Base-by-base conservation (phyloP, 1,284 basidiomycete species). In the Chiua sp. region DNA sequence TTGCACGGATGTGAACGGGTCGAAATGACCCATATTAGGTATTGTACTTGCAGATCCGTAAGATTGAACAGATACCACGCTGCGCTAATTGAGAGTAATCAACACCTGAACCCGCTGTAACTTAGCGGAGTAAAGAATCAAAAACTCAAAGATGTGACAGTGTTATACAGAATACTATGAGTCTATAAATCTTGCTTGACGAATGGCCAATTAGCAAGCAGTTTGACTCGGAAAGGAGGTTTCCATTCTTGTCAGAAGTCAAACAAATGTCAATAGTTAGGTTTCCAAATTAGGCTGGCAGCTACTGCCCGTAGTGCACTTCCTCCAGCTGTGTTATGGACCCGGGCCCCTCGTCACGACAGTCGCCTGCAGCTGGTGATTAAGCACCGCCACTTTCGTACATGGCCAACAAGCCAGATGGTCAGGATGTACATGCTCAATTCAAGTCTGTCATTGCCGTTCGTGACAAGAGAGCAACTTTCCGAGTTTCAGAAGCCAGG, bases 401-500 rank as follows among this genome's bases (percentile, higher is more conserved):
- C 79, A 81, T 56, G 83, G 87, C 63, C 70, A 75, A 47, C 82
- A 84, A 67, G 81, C 84, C 16, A 75, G 81, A 64, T 80, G 80
- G 33, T 88, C 84, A 71, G 87, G 87, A 62, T 88, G 87, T 88
- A 62, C 68, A 83, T 79, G 47, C 47, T 55, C 56, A 47, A 54
- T 26, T 52, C 39, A 49, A 28, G 52, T 51, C 28, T 52, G 20
- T 62, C 51, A 61, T 56, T 61, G 47, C 62, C 54, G 20, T 51
- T 23, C 51, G 47, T 42, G 63, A 26, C 30, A 59, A 94, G 93
- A 90, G 77, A 94, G 94, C 71, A 89, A 95, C 69, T 87, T 68
- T 85, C 87, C 23, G 85, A 90, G 49, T 95, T 92, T 72, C 79
- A 80, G 63, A 80, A 88, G 64, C 93, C 94, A 8, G 91, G 93